Evolutionary conservation across 345 rosid genomes (phyloP), one percentile per base, ranked within the genome.

Genomic region (Camelina laxa): DNA sequence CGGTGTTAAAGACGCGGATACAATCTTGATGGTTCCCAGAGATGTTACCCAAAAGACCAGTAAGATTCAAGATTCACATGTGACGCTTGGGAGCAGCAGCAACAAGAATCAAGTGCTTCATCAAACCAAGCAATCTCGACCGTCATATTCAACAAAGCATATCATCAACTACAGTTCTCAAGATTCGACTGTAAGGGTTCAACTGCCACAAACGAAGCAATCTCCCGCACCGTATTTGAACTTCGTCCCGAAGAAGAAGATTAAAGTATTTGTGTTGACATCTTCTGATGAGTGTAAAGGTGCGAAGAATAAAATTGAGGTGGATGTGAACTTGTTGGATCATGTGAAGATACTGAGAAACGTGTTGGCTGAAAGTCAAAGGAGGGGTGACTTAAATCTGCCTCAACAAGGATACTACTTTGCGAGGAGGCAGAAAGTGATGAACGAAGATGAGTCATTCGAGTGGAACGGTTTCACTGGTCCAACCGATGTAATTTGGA

Each of bases 371-470:
- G 30, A 27, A 27, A 27, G 30, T 27, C 30, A 27, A 27, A 27
- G 30, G 5, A 27, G 30, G 30, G 30, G 30, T 27, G 30, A 27
- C 30, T 27, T 33, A 33, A 33, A 33, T 8, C 36, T 33, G 36
- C 36, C 36, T 33, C 36, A 33, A 33, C 36, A 33, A 33, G 36
- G 36, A 7, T 33, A 33, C 36, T 33, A 6, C 36, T 33, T 33
- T 33, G 9, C 2, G 36, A 33, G 36, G 1, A 4, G 1, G 36
- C 9, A 33, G 36, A 33, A 33, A 7, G 90, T 91, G 20, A 87
- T 90, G 98, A 96, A 88, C 3, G 97, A 91, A 31, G 92, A 91
- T 47, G 60, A 82, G 65, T 88, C 97, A 1, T 94, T 89, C 69
- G 57, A 88, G 61, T 91, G 96, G 96, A 92, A 94, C 77, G 16